Base-by-base conservation (phyloP, 2,329 filamentous ascomycete species). In the Trichoderma sp. region DNA sequence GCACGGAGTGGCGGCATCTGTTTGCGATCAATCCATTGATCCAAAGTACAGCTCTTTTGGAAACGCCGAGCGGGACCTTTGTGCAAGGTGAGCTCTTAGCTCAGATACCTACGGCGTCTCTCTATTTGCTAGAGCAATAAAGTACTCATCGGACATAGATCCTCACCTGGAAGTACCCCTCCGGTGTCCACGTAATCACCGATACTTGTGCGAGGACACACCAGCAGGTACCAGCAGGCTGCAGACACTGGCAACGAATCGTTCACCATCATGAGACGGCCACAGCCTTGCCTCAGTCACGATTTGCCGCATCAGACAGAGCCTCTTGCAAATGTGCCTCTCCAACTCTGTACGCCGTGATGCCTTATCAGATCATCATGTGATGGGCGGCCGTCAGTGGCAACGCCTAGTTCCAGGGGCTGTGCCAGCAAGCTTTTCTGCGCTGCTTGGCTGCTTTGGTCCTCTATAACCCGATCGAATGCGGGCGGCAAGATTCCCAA, bases 351-450 rank as follows among this genome's bases (percentile, higher is more conserved):
- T 24, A 8, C 28, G 43, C 28, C 43, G 32, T 51, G 30, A 34
- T 66, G 43, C 66, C 66, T 69, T 69, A 69, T 61, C 56, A 51
- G 66, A 69, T 69, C 28, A 61, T 61, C 66, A 69, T 69, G 66
- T 69, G 66, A 69, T 61, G 66, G 66, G 66, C 56, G 53, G 66
- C 66, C 66, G 66, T 69, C 66, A 47, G 66, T 62, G 67, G 67
- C 67, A 36, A 61, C 53, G 47, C n/a, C 57, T 21, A 70, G 67
- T 62, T 21, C 57, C 67, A 70, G 67, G 57, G 67, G 67, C 67
- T 70, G 67, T 70, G 67, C 39, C 57, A 62, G 34, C 36, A 70
- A 70, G 57, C 67, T 70, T 70, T 70, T 28, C 34, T 43, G 6
- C n/a, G 28, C 56, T 30, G 15, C 66, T 61, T 32, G 24, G 24